Conservation (phyloP, 2,329 filamentous ascomycete genomes). For the Botryotinia calthae region DNA sequence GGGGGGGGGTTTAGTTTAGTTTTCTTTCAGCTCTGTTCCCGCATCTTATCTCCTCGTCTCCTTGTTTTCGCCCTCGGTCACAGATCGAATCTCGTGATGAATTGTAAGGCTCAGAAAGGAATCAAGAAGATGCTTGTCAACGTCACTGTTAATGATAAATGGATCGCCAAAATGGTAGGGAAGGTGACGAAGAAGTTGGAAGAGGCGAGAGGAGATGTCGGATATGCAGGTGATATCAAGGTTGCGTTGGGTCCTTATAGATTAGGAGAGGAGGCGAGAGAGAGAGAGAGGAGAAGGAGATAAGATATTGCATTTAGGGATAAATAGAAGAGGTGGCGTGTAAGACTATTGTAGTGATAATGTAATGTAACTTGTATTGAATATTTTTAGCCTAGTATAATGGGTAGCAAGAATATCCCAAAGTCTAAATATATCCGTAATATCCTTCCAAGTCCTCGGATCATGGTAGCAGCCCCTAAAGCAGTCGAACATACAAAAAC, state of each 20-base stretch:
- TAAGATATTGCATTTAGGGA: constrained; percentile 30
- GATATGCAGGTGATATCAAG: constrained; percentile 49
- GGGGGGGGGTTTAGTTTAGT: background rate
- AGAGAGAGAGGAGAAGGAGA: constrained; percentile 26
- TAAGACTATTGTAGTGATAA: background rate
- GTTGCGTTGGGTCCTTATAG: constrained; percentile 37
- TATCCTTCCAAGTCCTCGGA: background rate
- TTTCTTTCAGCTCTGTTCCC: background rate
- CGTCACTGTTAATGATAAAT: constrained; percentile 51
- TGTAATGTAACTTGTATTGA: background rate
- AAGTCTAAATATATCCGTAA: background rate
- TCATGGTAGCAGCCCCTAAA: background rate
- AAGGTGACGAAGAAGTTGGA: constrained; percentile 50
- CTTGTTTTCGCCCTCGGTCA: background rate
- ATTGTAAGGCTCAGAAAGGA: background rate
- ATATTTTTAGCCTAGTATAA: background rate
- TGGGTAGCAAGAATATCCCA: background rate
- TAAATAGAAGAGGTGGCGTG: background rate
- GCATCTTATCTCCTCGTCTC: no score
- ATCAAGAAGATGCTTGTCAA: constrained; percentile 43
- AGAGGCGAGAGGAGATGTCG: constrained; percentile 49
- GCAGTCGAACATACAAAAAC: background rate
- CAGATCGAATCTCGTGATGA: background rate
- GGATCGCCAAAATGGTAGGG: constrained; percentile 54
- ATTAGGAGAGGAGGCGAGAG: constrained; percentile 20